phyloP scores from a whole-genome alignment of 2,329 filamentous ascomycete genomes.

The Botrytis fragariae region DNA sequence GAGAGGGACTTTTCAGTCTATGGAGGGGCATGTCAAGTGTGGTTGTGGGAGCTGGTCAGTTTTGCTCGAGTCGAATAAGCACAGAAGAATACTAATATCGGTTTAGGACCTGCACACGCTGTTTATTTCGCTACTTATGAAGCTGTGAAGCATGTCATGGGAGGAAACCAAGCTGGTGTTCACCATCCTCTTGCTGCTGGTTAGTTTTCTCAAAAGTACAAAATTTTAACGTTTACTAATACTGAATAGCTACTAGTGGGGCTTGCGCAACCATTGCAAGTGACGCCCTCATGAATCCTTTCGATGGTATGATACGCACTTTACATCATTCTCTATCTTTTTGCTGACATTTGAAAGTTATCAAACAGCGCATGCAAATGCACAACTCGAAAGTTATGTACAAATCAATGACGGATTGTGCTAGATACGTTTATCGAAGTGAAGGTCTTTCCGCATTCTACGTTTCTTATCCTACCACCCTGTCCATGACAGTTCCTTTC shows the following conservation, averaged over 20 bases:
- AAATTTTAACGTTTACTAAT: slow-evolving; percentile 38
- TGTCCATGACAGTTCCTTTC: slow-evolving; percentile 98
- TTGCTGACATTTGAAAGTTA: slow-evolving; percentile 58
- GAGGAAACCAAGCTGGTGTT: slow-evolving; percentile 80
- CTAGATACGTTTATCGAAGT: slow-evolving; percentile 77
- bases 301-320: slow-evolving; percentile 68
- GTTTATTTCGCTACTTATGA: slow-evolving; percentile 99
- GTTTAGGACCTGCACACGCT: slow-evolving; percentile 84
- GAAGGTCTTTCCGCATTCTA: slow-evolving; percentile 94
- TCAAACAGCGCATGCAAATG: slow-evolving; percentile 99
- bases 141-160: slow-evolving; percentile 92
- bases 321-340: background rate
- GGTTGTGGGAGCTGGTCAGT: slow-evolving; percentile 85
- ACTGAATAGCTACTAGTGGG: slow-evolving; percentile 73
- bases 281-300: slow-evolving; percentile 98
- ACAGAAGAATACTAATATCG: slow-evolving; percentile 32
- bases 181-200: slow-evolving; percentile 93
- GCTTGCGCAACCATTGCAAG: slow-evolving; percentile 94
- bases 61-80: slow-evolving; percentile 11
- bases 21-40: slow-evolving; percentile 98
- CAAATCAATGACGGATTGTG: slow-evolving; percentile 82
- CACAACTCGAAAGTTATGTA: slow-evolving; percentile 88
- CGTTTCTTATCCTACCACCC: slow-evolving; percentile 94
- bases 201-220: slow-evolving; percentile 45
- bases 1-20: slow-evolving; percentile 85